Conservation (phyloP, 441 rosid genomes). For the Croton laevigatus region DNA sequence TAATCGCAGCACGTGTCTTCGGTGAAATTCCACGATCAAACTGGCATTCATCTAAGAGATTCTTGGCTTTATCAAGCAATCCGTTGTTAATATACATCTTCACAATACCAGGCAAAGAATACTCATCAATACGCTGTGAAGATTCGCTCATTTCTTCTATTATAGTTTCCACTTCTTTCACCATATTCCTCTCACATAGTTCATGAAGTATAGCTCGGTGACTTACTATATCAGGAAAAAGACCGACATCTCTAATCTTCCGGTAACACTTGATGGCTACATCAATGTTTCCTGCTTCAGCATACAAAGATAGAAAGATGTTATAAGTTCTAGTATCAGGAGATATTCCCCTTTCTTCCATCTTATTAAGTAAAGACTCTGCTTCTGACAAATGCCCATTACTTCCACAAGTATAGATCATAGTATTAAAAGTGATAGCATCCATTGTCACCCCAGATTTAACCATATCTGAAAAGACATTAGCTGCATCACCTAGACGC, state of each 20-base stretch:
- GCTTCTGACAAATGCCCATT: slow-evolving; percentile 72
- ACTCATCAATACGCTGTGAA: slow-evolving; percentile 51
- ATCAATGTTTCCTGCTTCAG: slow-evolving; percentile 62
- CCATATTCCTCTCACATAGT: slow-evolving; percentile 65
- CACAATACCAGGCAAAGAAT: slow-evolving; percentile 66
- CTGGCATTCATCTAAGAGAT: slow-evolving; percentile 46
- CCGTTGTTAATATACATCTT: slow-evolving; percentile 67
- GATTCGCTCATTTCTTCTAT: slow-evolving; percentile 55
- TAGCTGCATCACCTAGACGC: slow-evolving; percentile 78
- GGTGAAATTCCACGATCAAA: slow-evolving; percentile 47
- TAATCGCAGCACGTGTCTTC: slow-evolving; percentile 58
- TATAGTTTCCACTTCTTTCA: slow-evolving; percentile 59
- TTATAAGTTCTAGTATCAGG: slow-evolving; percentile 89
- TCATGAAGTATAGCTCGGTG: slow-evolving; percentile 70
- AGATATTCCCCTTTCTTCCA: slow-evolving; percentile 63
- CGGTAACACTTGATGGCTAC: slow-evolving; percentile 56
- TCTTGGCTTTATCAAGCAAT: slow-evolving; percentile 41
- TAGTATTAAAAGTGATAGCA: slow-evolving; percentile 75
- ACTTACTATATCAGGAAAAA: slow-evolving; percentile 68
- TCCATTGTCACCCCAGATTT: slow-evolving; percentile 71
- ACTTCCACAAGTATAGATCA: slow-evolving; percentile 87
- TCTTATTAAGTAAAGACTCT: slow-evolving; percentile 62
- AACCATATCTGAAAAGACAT: slow-evolving; percentile 71
- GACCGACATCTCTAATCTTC: slow-evolving; percentile 67
- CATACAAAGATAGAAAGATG: slow-evolving; percentile 66